These are phyloP conservation scores for Penicillium sp. DNA, from an alignment of 2,329 filamentous ascomycete species.

Conservation along the genomic window DNA sequence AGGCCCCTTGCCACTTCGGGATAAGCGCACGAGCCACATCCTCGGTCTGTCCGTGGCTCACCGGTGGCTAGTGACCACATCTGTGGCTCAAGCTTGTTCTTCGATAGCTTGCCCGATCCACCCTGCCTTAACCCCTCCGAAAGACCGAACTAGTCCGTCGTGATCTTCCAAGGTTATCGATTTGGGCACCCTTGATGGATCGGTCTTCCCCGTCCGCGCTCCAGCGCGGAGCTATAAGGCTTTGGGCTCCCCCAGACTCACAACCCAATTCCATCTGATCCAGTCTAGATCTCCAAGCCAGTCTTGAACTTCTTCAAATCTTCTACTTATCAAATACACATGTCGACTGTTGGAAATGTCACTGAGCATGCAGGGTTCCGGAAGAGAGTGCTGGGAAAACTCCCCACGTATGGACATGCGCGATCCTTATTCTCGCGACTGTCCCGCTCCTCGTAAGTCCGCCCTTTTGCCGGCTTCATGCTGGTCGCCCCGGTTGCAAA, in stretches of 20 bases:
- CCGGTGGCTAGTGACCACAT: conserved; percentile 19
- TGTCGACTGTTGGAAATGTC: conserved; percentile 31
- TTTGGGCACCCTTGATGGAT: conserved; percentile 20
- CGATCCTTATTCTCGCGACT: conserved; percentile 30
- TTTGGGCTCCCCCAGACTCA: conserved; percentile 9
- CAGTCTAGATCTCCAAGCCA: conserved; percentile 1
- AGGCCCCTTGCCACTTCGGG: conserved; percentile 15
- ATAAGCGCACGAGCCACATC: conserved; percentile 20
- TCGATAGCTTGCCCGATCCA: conserved; percentile 24
- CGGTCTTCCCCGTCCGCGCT: conserved; percentile 18
- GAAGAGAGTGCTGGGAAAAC: conserved; percentile 34
- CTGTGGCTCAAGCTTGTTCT: conserved; percentile 14
- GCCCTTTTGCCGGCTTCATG: neutral
- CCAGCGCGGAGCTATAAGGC: conserved; percentile 20
- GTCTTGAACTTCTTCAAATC: conserved; percentile 1
- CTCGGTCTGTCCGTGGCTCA: conserved; percentile 24
- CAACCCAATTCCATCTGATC: neutral
- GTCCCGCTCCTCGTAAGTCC: conserved; percentile 31
- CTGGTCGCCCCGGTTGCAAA: conserved; percentile 40
- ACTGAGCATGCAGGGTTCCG: conserved; percentile 32
- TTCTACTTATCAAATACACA: conserved; percentile 11
- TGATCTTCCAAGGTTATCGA: conserved; percentile 29
- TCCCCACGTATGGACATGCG: conserved; percentile 30
- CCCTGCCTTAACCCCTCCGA: conserved; percentile 6
- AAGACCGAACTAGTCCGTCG: conserved; percentile 28